Conservation (phyloP, 768 basidiomycete species). For the Mycena galericulata region DNA sequence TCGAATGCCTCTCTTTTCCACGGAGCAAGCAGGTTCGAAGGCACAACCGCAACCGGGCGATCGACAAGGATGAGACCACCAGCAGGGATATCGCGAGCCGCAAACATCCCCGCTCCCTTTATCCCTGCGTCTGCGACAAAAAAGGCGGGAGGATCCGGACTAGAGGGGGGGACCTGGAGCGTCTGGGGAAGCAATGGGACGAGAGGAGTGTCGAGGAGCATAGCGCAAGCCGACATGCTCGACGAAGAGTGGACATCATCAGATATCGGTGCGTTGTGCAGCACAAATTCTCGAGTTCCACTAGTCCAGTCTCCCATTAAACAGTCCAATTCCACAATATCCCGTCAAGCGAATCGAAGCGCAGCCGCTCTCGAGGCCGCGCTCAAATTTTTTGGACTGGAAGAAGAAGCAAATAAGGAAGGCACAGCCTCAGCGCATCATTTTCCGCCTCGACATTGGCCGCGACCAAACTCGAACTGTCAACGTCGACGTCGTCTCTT, state of each 20-base stretch:
- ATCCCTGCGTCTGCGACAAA: constrained; percentile 25
- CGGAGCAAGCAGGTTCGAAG: constrained; percentile 32
- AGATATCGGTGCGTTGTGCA: constrained; percentile 21
- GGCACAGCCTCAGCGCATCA: too few species aligned
- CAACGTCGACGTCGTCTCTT: too few species aligned
- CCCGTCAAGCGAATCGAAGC: too few species aligned
- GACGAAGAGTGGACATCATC: background rate
- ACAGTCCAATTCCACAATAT: too few species aligned
- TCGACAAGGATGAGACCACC: constrained; percentile 42
- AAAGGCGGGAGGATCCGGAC: constrained; percentile 15
- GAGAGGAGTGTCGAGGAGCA: constrained; percentile 28
- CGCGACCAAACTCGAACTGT: too few species aligned
- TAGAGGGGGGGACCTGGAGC: background rate
- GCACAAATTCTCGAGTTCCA: constrained; percentile 17
- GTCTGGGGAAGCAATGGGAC: constrained; percentile 19
- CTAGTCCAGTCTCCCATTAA: constrained; percentile 19
- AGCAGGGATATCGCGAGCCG: constrained; percentile 27
- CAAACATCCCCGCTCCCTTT: constrained; percentile 48
- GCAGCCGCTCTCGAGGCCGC: too few species aligned
- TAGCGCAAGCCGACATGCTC: constrained; percentile 22
- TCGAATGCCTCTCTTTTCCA: constrained; percentile 38
- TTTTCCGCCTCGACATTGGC: too few species aligned
- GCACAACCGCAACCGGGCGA: constrained; percentile 42
- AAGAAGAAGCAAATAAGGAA: too few species aligned
- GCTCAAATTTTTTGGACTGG: too few species aligned